A percentile compares a stretch with the other conserved stretches of the same genome.
phyloP scores from a whole-genome alignment of 2,329 filamentous ascomycete genomes.

The Neopestalotiopsis sp. region DNA sequence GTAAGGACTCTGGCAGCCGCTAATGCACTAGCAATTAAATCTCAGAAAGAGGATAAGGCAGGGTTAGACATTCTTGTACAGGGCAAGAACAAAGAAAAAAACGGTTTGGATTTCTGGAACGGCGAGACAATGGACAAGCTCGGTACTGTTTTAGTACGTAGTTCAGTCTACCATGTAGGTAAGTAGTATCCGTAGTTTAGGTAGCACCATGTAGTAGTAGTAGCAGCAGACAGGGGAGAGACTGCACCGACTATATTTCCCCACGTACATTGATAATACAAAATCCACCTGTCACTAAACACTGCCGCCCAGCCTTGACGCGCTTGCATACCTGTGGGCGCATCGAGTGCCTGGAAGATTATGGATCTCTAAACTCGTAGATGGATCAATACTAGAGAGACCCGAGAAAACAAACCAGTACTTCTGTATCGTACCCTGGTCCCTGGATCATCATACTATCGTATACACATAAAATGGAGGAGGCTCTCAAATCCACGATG shows the following conservation, averaged over 20 bases:
- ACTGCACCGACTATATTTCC: slow-evolving; percentile 30
- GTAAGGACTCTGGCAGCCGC: slow-evolving; percentile 40
- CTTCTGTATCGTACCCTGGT: slow-evolving; percentile 37
- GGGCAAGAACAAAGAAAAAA: slow-evolving; percentile 25
- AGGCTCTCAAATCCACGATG: slow-evolving; percentile 1
- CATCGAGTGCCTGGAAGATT: slow-evolving; percentile 23
- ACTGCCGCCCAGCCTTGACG: slow-evolving; percentile 39
- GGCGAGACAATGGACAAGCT: slow-evolving; percentile 16
- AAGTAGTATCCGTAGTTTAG: no score
- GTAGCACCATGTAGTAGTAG: slow-evolving; percentile 21
- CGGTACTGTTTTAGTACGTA: neutral
- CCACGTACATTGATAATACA: slow-evolving; percentile 41
- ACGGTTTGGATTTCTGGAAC: slow-evolving; percentile 24
- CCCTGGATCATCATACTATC: slow-evolving; percentile 24
- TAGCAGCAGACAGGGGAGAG: slow-evolving; percentile 20
- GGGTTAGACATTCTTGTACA: slow-evolving; percentile 37
- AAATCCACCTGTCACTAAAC: slow-evolving; percentile 11
- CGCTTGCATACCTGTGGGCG: slow-evolving; percentile 37
- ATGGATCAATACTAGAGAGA: neutral
- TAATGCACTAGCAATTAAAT: slow-evolving; percentile 45
- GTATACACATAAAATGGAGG: neutral
- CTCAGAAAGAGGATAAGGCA: slow-evolving; percentile 31
- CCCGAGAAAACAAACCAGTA: slow-evolving; percentile 10
- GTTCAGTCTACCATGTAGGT: no score
- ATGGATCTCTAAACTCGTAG: slow-evolving; percentile 22